Evolutionary conservation across 2,329 filamentous ascomycete genomes (phyloP), one percentile per base, ranked within the genome.

Genomic region (Didymella glomerata): DNA sequence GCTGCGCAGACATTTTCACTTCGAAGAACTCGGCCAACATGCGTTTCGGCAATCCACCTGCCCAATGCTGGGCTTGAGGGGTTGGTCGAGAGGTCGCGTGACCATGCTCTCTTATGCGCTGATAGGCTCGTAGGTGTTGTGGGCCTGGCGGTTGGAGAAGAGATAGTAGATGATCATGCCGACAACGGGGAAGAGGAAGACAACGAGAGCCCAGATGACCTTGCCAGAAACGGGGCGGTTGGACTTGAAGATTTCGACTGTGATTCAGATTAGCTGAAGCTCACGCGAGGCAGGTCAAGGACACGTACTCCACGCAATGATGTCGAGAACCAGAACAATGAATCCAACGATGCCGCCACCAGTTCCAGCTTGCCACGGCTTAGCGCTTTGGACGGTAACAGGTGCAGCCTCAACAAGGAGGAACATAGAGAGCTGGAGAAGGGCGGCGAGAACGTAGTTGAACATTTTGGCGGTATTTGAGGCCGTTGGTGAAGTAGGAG

Each of bases 221-320:
- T 89, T 89, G 75, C 83, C 78, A 20, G 77, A 72, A 20, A 82
- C 77, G 4, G 86, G 81, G 59, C 86, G 86, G 75, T 84, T 87
- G 40, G 86, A 88, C 75, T 88, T 85, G 57, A 89, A 77, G 64
- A 89, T 83, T 76, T 89, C 87, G 67, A 88, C 86, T 89, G 63
- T 20, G 62, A 57, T 46, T 34, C 24, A 46, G 36, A 62, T 73
- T 55, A 74, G 66, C 63, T 36, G 18, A 42, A 9, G 28, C 22
- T 16, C 41, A 38, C 6, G n/a, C 7, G 10, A 38, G 6, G 14
- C 14, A 2, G 24, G 18, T 13, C n/a, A n/a, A 11, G 30, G 46
- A 3, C 11, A 80, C 85, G 27, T 80, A 89, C 87, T 82, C 72
- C 84, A 87, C 38, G 87, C 85, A 32, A 89, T 82, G 38, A 89